Base-by-base conservation (phyloP, 805 yeast genomes). In the Ogataea sp. region DNA sequence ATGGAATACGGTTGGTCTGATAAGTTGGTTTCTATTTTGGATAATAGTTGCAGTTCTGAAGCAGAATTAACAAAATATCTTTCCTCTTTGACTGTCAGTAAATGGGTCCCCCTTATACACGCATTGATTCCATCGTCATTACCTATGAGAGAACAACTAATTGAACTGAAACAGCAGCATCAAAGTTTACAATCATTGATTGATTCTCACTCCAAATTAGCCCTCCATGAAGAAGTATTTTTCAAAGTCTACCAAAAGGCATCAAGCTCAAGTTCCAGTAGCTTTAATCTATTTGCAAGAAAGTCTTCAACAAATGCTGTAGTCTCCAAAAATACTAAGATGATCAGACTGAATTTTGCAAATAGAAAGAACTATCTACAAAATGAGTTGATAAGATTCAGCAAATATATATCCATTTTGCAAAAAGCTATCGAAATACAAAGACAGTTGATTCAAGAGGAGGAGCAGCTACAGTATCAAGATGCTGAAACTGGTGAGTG, bases 1-100 rank as follows among this genome's bases (percentile, higher is more conserved):
- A 72, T 80, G 42, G 94, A 88, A 55, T 87, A 77, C 54, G 96
- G 96, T 2, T 87, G 95, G 95, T 67, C 69, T 21, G 54, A 42
- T n/a, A 47, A 44, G 18, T 16, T 55, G 25, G 16, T 49, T 9
- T 24, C 28, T 10, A 20, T 35, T 13, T 7, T 43, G 2, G 32
- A 38, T 14, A 3, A 15, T n/a, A 42, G 55, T 29, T 53, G 50
- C 23, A 57, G 53, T 18, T 43, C 51, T 14, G 58, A 36, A 3
- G 30, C 48, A 10, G 39, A 36, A 3, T 29, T 47, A 7, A 49
- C 48, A 20, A 27, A 28, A 2, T 46, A 48, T 33, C 32, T 72
- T 44, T 62, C 58, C 37, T 58, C 55, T 35, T 39, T 45, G 43
- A 50, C 47, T 31, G 61, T 73, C 34, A 51, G 58, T 21, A 65